Evolutionary conservation across 2,329 filamentous ascomycete genomes (phyloP).

Genomic region (Colletotrichum sidae): DNA sequence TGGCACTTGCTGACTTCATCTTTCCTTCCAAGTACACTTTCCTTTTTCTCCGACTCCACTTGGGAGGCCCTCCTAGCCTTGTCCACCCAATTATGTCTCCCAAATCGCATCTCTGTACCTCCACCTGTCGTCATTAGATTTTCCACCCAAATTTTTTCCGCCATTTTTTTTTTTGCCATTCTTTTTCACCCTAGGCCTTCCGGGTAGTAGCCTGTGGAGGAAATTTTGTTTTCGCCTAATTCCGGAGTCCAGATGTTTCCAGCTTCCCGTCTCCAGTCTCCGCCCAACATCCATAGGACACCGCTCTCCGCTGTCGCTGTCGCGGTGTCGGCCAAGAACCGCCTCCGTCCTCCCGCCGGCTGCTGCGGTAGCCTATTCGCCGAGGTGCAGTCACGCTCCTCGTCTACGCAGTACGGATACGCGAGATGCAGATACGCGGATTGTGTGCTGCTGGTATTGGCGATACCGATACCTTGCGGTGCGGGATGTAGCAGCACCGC

Average conservation of each 20-base stretch:
- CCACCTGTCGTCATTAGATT: slow-evolving; percentile 33
- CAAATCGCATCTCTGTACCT: slow-evolving; percentile 12
- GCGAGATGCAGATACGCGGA: slow-evolving; percentile 29
- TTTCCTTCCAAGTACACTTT: background rate
- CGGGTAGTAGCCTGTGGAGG: slow-evolving; percentile 6
- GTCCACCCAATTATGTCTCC: background rate
- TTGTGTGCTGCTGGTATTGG: background rate
- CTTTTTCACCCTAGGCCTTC: background rate
- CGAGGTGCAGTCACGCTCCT: slow-evolving; percentile 12
- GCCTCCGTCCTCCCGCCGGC: background rate
- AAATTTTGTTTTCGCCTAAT: slow-evolving; percentile 14
- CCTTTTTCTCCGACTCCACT: slow-evolving; percentile 7
- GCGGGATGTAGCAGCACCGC: no score
- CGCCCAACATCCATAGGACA: slow-evolving; percentile 10
- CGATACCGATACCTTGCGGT: no score
- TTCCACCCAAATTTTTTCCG: background rate
- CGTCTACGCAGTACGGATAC: slow-evolving; percentile 1
- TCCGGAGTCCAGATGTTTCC: slow-evolving; percentile 30
- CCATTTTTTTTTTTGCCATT: slow-evolving; percentile 2
- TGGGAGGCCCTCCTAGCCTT: slow-evolving; percentile 13
- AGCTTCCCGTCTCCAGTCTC: slow-evolving; percentile 17
- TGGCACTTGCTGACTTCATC: slow-evolving; percentile 19
- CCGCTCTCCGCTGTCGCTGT: slow-evolving; percentile 14
- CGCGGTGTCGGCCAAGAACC: slow-evolving; percentile 20
- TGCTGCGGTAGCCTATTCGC: background rate